Conservation (phyloP, 148 eudicot species). For the Chenopodium suecicum region DNA sequence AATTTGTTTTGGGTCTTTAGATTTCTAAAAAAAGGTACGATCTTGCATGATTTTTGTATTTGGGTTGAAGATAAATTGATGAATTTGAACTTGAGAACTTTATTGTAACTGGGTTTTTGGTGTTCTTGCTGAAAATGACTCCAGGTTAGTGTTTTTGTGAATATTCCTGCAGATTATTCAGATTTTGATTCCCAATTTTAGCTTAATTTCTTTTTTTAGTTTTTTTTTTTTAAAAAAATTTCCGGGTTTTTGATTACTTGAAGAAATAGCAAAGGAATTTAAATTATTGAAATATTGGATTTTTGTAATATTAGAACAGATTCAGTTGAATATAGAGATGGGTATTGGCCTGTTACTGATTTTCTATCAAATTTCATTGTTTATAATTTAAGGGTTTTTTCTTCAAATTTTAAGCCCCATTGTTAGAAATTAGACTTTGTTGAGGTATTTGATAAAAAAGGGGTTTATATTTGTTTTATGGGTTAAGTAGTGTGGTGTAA, state of each 20-base stretch:
- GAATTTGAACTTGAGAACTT: not conserved
- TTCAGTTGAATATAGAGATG: not conserved
- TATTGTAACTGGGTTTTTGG: not conserved
- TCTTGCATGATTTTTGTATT: not conserved
- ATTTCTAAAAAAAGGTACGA: not conserved
- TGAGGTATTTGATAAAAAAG: not conserved
- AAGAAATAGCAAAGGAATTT: not conserved
- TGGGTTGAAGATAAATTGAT: not conserved
- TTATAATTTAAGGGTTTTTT: conserved; percentile 10
- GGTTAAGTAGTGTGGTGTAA: not conserved
- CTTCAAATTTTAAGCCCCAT: not conserved
- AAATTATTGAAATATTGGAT: not conserved
- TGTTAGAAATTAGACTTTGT: conserved; percentile 13
- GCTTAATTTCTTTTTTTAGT: not conserved
- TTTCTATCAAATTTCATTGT: not conserved
- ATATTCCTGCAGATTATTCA: conserved; percentile 2
- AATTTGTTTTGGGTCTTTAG: not conserved
- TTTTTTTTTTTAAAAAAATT: not conserved
- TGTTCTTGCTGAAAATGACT: conserved; percentile 1
- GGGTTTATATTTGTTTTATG: not conserved
- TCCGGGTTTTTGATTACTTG: not conserved
- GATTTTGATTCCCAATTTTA: conserved; percentile 1
- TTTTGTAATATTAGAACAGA: conserved; percentile 1
- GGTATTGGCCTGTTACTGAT: conserved; percentile 2
- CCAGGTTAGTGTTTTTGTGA: conserved; percentile 8